Percentiles rank a stretch among this genome's conserved stretches.
phyloP scores from a whole-genome alignment of 192 early-diverging fungal genomes.

The Backusella mclennaniae region DNA sequence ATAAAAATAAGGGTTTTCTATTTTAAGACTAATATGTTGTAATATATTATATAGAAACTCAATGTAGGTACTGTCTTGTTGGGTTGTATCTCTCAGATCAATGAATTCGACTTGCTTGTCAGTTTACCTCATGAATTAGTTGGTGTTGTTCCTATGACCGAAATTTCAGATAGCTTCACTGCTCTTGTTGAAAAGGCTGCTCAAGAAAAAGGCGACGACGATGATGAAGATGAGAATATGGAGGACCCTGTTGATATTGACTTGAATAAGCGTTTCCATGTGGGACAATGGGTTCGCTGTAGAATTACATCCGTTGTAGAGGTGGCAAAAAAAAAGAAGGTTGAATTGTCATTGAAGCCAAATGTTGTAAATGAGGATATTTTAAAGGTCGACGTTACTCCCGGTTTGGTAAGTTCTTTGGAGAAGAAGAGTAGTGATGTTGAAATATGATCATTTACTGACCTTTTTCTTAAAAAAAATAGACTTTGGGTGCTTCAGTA shows the following conservation, averaged over 20 bases:
- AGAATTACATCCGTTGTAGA: slow-evolving; percentile 46
- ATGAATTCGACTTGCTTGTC: slow-evolving; percentile 78
- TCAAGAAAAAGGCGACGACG: slow-evolving; percentile 49
- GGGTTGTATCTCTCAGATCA: slow-evolving; percentile 78
- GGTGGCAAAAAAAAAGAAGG: slow-evolving; percentile 42
- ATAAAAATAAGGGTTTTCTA: not conserved
- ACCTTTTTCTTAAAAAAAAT: not conserved
- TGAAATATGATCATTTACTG: not conserved
- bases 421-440: not conserved
- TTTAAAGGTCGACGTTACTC: slow-evolving; percentile 57
- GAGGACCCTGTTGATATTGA: slow-evolving; percentile 37
- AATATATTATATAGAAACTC: slow-evolving; percentile 47
- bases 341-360: slow-evolving; percentile 80
- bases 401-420: slow-evolving; percentile 58
- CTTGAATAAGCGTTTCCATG: slow-evolving; percentile 61
- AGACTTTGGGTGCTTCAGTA: slow-evolving; percentile 66
- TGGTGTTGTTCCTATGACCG: slow-evolving; percentile 84
- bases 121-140: slow-evolving; percentile 83
- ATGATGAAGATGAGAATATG: slow-evolving; percentile 42
- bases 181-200: slow-evolving; percentile 67
- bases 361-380: slow-evolving; percentile 74
- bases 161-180: slow-evolving; percentile 77
- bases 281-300: slow-evolving; percentile 88
- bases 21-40: not conserved
- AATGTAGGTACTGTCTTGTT: slow-evolving; percentile 72